These are phyloP conservation scores for Dunaliella primolecta DNA, from an alignment of 139 green algal species.

Conservation along the genomic window DNA sequence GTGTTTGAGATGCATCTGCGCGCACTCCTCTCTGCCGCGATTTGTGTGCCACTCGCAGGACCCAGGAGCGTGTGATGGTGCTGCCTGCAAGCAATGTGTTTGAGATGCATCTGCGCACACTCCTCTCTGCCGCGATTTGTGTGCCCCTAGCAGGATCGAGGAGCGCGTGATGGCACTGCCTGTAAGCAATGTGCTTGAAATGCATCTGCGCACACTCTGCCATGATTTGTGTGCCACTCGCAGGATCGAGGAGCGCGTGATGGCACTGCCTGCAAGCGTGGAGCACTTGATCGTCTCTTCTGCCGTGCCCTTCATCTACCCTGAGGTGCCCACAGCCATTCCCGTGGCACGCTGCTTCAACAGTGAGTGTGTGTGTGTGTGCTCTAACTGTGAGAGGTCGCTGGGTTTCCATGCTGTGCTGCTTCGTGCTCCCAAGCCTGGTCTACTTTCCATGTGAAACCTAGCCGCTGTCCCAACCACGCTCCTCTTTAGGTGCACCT, in stretches of 20 bases:
- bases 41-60: neutral
- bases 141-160: neutral
- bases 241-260: conserved; percentile 11
- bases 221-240: too few relatives aligned
- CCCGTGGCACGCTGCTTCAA: neutral
- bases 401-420: too few relatives aligned
- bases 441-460: too few relatives aligned
- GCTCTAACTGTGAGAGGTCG: too few relatives aligned
- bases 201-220: too few relatives aligned
- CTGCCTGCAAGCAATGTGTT: conserved; percentile 33
- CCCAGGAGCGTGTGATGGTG: neutral
- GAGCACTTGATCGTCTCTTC: conserved; percentile 55
- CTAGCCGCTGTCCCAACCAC: too few relatives aligned
- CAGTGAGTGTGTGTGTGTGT: neutral
- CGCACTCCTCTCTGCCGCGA: too few relatives aligned
- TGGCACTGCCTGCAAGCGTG: conserved; percentile 27
- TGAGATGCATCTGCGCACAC: too few relatives aligned
- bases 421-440: too few relatives aligned
- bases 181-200: conserved; percentile 27
- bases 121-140: too few relatives aligned
- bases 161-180: conserved; percentile 20
- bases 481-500: too few relatives aligned
- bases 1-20: too few relatives aligned
- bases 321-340: conserved; percentile 28
- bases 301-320: conserved; percentile 57